A percentile compares a stretch with the other conserved stretches of the same genome.
Evolutionary conservation across 805 yeast genomes (phyloP).

Genomic region (Lipomyces oligophaga): DNA sequence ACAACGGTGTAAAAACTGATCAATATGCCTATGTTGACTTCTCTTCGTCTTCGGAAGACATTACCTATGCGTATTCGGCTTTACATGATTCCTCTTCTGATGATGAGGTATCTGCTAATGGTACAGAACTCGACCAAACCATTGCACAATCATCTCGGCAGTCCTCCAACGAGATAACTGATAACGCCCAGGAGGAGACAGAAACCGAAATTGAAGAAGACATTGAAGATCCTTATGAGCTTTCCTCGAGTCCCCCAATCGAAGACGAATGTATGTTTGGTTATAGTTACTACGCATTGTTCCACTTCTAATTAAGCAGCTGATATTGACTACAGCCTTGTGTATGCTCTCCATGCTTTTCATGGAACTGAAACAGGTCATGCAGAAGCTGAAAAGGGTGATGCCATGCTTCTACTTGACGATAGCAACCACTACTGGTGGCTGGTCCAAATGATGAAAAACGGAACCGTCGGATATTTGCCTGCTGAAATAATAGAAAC

Average conservation of each 20-base stretch:
- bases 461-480: conserved; percentile 82
- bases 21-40: conserved; percentile 3
- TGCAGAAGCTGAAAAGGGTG: conserved; percentile 73
- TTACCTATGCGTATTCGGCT: too few species aligned
- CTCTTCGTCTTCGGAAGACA: conserved; percentile 8
- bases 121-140: too few species aligned
- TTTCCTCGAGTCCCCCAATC: conserved; percentile 65
- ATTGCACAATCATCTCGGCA: too few species aligned
- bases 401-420: conserved; percentile 73
- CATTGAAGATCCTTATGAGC: conserved; percentile 38
- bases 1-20: too few species aligned
- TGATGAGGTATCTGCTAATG: too few species aligned
- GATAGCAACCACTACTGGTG: conserved; percentile 97
- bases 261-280: conserved; percentile 41
- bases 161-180: too few species aligned
- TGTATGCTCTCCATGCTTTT: conserved; percentile 84
- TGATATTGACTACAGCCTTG: conserved; percentile 74
- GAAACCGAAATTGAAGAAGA: conserved; percentile 29
- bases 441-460: conserved; percentile 61
- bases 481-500: conserved; percentile 96
- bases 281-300: background rate
- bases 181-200: too few species aligned
- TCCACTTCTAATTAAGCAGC: conserved; percentile 31
- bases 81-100: background rate
- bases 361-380: conserved; percentile 92